Evolutionary conservation across 441 rosid genomes (phyloP).

Genomic region (Melastoma candidum): DNA sequence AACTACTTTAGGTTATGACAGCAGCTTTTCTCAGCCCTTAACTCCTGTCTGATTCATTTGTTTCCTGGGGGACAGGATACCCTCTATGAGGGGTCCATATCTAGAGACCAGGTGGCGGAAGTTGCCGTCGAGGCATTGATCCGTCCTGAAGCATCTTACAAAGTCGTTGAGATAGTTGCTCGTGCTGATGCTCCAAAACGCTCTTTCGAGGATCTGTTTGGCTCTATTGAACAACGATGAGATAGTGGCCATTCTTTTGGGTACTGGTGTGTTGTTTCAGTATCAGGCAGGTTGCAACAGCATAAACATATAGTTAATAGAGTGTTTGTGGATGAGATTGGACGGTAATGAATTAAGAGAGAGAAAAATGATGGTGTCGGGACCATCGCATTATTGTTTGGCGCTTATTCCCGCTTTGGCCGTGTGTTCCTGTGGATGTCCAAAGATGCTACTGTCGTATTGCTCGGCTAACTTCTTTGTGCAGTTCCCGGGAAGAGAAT

Average conservation of each 20-base stretch:
- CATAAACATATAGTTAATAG: too few relatives aligned
- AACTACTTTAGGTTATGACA: conserved; percentile 1
- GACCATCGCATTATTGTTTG: too few relatives aligned
- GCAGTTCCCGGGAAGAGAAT: too few relatives aligned
- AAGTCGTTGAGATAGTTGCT: conserved; percentile 73
- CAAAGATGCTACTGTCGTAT: too few relatives aligned
- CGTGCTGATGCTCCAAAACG: conserved; percentile 57
- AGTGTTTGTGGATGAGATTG: too few relatives aligned
- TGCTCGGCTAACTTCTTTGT: too few relatives aligned
- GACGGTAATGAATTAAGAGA: too few relatives aligned
- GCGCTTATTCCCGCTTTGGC: too few relatives aligned
- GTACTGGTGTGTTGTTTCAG: too few relatives aligned
- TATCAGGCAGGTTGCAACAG: too few relatives aligned
- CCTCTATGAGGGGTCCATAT: conserved; percentile 66
- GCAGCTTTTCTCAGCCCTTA: background rate
- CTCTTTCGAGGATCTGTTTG: conserved; percentile 53
- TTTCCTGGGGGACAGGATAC: conserved; percentile 44
- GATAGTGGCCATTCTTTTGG: background rate
- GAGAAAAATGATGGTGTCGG: too few relatives aligned
- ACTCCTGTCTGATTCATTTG: background rate
- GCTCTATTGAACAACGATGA: conserved; percentile 43
- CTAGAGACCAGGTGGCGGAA: conserved; percentile 80
- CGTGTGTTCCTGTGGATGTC: too few relatives aligned
- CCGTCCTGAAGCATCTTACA: conserved; percentile 51
- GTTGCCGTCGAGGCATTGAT: conserved; percentile 68